phyloP scores from a whole-genome alignment of 1,139 yeast species.

The Yueomyces sp. region DNA sequence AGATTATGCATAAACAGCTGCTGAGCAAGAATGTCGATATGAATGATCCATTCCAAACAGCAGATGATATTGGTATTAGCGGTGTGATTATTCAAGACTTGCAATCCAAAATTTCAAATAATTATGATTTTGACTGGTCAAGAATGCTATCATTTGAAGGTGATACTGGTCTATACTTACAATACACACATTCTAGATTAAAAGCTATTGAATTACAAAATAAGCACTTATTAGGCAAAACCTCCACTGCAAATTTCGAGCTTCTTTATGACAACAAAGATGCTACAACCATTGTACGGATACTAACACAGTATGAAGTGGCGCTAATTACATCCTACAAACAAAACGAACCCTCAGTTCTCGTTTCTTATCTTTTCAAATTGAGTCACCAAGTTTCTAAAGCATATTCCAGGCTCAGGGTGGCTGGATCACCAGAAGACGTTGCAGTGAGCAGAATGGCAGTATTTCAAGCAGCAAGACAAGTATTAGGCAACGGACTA shows the following conservation, averaged over 20 bases:
- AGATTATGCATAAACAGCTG: conserved; percentile 80
- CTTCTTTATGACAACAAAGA: conserved; percentile 61
- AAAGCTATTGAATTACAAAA: conserved; percentile 69
- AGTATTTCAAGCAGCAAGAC: conserved; percentile 79
- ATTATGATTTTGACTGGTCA: conserved; percentile 93
- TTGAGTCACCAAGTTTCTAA: conserved; percentile 88
- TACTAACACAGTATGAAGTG: conserved; percentile 85
- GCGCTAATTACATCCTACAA: conserved; percentile 69
- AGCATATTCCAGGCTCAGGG: conserved; percentile 92
- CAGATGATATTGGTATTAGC: conserved; percentile 89
- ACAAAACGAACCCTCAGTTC: conserved; percentile 87
- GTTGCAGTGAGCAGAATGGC: conserved; percentile 88
- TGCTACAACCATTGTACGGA: conserved; percentile 61
- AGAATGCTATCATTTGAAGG: conserved; percentile 98
- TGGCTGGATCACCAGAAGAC: conserved; percentile 84
- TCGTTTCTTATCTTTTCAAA: conserved; percentile 89
- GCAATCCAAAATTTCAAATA: conserved; percentile 94
- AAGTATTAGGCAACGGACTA: conserved; percentile 86
- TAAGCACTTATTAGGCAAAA: conserved; percentile 30
- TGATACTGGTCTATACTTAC: conserved; percentile 97
- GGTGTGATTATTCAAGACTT: conserved; percentile 98
- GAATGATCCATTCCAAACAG: conserved; percentile 88
- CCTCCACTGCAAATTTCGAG: conserved; percentile 49
- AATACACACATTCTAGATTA: conserved; percentile 94
- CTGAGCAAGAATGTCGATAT: conserved; percentile 87